Percentiles rank a stretch among this genome's conserved stretches.
phyloP scores from a whole-genome alignment of 2,329 filamentous ascomycete genomes.

The Botrytis aclada region DNA sequence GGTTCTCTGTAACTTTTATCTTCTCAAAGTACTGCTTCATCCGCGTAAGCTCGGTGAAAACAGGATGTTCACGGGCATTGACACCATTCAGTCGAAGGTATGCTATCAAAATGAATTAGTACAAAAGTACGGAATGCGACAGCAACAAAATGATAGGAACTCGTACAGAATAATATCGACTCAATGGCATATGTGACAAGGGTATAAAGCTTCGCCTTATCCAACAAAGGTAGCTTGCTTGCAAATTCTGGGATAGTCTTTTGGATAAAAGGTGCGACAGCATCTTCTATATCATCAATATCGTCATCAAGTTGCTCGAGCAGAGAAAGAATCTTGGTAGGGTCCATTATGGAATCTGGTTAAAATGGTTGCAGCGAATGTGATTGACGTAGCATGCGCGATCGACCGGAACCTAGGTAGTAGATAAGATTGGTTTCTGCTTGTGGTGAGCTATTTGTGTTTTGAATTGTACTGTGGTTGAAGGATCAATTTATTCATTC shows the following conservation, averaged over 20 bases:
- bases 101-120: slow-evolving; percentile 45
- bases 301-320: slow-evolving; percentile 63
- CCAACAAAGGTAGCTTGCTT: slow-evolving; percentile 81
- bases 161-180: slow-evolving; percentile 79
- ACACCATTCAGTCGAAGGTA: slow-evolving; percentile 75
- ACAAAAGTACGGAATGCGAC: background rate
- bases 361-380: background rate
- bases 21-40: slow-evolving; percentile 92
- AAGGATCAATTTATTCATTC: background rate
- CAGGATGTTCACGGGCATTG: slow-evolving; percentile 77
- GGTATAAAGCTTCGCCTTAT: slow-evolving; percentile 93
- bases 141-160: background rate
- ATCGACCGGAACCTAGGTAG: background rate
- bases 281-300: slow-evolving; percentile 74
- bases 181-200: slow-evolving; percentile 85
- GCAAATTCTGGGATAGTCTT: slow-evolving; percentile 63
- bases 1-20: slow-evolving; percentile 73
- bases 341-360: slow-evolving; percentile 41
- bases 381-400: background rate
- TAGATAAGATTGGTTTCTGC: background rate
- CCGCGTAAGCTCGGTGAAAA: slow-evolving; percentile 81
- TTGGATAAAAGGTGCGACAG: slow-evolving; percentile 69
- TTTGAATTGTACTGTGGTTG: background rate
- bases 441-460: slow-evolving; percentile 1
- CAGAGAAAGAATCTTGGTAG: slow-evolving; percentile 33